Evolutionary conservation across 148 eudicot species (phyloP), one percentile per base, ranked within the genome.

Genomic region (Vaccinium myrtillus): DNA sequence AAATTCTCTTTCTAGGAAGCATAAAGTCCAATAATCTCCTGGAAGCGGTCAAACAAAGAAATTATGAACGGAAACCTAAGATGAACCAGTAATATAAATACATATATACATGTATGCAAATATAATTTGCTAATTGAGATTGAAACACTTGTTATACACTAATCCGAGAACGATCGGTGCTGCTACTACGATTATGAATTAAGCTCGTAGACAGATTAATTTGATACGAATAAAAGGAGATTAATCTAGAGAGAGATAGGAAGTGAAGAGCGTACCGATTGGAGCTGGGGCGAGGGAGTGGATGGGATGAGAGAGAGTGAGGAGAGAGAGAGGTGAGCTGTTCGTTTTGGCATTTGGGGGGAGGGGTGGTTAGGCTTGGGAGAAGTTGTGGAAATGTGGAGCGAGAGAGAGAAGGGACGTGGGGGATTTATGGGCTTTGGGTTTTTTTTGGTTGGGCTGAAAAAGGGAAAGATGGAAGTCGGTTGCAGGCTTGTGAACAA

Each of bases 1-100:
- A 91, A 80, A 87, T 77, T 91, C 97, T 89, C 92, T 93, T 93
- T 85, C 88, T 91, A 48, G 95, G 94, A 91, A 95, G 98, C 94
- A 95, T 93, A 90, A 88, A 92, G 93, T 86, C 89, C 91, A 91
- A 86, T 82, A 90, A 91, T 69, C 91, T 90, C 94, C 90, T 86
- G 82, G 88, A 88, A 81, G 78, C 87, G 58, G 67, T 50, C 88
- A 89, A 59, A 27, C 85, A 46, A 81, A 91, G 39, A 75, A 75
- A 84, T 39, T 39, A 83, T 39, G 59, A 82, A 14, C 8, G 53
- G 53, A 27, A 84, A 79, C 83, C 87, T 79, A 80, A 82, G 82
- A 83, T 86, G 21, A 32, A 18, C 10, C 49, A 73, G 48, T 2
- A n/a, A 73, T 2, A 43, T 43, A 43, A 5, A 43, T 43, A 43